Conservation (phyloP, 2,329 filamentous ascomycete genomes). For the Ascochyta koolunga region DNA sequence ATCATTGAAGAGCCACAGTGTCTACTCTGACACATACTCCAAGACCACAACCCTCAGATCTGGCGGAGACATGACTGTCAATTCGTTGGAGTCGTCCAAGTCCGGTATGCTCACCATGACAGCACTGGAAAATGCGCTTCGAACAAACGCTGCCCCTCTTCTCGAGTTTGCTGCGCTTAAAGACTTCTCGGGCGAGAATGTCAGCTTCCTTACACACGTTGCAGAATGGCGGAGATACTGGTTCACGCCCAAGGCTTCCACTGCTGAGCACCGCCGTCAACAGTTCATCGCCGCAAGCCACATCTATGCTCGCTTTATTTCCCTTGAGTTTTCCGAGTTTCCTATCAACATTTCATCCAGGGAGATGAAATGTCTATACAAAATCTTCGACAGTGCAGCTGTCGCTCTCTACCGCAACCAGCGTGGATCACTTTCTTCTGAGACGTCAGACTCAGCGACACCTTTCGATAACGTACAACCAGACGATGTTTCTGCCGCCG, state of each 20-base stretch:
- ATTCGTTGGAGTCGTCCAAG: conserved; percentile 35
- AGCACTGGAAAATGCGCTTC: conserved; percentile 40
- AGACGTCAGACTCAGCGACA: conserved; percentile 28
- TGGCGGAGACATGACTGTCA: conserved; percentile 12
- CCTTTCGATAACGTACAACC: conserved; percentile 35
- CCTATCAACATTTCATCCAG: conserved; percentile 44
- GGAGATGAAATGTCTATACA: conserved; percentile 36
- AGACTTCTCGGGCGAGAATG: conserved; percentile 45
- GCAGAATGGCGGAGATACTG: conserved; percentile 43
- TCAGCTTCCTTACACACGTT: conserved; percentile 44
- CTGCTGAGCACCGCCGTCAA: conserved; percentile 28
- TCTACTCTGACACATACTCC: conserved; percentile 19
- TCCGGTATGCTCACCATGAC: conserved; percentile 44
- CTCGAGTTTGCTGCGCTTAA: conserved; percentile 43
- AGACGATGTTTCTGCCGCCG: neutral
- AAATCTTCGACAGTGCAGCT: conserved; percentile 35
- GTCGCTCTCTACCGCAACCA: conserved; percentile 25
- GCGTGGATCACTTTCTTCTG: conserved; percentile 23
- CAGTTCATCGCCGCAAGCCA: conserved; percentile 40
- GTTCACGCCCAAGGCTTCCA: conserved; percentile 29
- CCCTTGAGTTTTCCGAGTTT: conserved; percentile 42
- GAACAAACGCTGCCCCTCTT: conserved; percentile 38
- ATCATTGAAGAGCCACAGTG: conserved; percentile 21
- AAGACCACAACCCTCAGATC: conserved; percentile 27
- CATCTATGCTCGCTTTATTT: conserved; percentile 45